These are phyloP conservation scores for Cystobasidiaceae sp. DNA, from an alignment of 1,284 basidiomycete genomes.

Conservation along the genomic window DNA sequence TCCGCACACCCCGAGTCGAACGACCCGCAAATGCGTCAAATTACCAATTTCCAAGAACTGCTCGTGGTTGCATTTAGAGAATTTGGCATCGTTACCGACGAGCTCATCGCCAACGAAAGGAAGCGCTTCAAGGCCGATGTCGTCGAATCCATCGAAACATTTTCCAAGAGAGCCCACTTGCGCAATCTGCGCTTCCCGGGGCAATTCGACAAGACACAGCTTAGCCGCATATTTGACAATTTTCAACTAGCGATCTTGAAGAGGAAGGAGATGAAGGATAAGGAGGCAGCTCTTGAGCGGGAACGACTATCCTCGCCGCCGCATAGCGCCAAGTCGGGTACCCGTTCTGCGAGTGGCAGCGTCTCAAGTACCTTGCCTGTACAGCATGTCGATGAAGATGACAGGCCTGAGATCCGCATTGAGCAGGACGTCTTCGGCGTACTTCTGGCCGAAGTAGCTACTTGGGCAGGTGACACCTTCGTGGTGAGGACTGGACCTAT, in stretches of 20 bases:
- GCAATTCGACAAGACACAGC: slow-evolving; percentile 80
- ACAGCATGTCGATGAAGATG: slow-evolving; percentile 27
- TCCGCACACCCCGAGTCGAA: slow-evolving; percentile 86
- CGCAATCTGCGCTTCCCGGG: slow-evolving; percentile 79
- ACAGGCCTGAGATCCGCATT: slow-evolving; percentile 67
- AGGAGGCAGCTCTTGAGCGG: slow-evolving; percentile 1
- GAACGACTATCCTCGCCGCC: neutral
- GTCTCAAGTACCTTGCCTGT: slow-evolving; percentile 4
- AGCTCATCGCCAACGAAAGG: slow-evolving; percentile 84
- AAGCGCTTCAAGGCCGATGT: slow-evolving; percentile 83
- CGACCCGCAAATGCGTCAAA: slow-evolving; percentile 85
- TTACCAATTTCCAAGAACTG: slow-evolving; percentile 97
- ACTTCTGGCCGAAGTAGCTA: slow-evolving; percentile 87
- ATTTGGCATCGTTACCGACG: slow-evolving; percentile 92
- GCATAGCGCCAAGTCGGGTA: slow-evolving; percentile 37
- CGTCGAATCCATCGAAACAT: slow-evolving; percentile 87
- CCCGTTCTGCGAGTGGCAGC: slow-evolving; percentile 44
- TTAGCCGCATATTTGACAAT: slow-evolving; percentile 83
- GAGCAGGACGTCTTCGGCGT: slow-evolving; percentile 78
- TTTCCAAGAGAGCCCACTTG: slow-evolving; percentile 89
- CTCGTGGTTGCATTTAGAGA: slow-evolving; percentile 88
- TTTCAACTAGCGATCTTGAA: slow-evolving; percentile 49
- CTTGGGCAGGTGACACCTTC: slow-evolving; percentile 94
- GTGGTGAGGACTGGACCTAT: slow-evolving; percentile 87
- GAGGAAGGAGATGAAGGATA: slow-evolving; percentile 33